Base-by-base conservation (phyloP, 257 asterid genomes). In the Solanum chiquidenum region DNA sequence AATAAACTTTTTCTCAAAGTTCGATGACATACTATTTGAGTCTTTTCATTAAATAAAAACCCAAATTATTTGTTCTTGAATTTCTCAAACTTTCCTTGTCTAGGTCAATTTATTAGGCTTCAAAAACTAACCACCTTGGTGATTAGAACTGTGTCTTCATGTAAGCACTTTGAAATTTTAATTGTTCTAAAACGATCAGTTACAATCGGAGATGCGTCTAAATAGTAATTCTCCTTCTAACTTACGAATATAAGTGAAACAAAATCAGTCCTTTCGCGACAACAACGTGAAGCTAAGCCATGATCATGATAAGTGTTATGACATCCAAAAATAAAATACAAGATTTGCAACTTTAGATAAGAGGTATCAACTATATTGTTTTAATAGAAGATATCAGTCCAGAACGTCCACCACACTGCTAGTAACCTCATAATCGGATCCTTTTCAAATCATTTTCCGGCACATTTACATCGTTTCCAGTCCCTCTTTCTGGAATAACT, bases 381-480 rank as follows among this genome's bases (percentile, higher is more conserved):
- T 46, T 62, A 49, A 49, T 9, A 14, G 29, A 52, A 29, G 69
- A 29, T 80, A 79, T 29, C 66, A 80, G 66, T 80, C 64, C 64
- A 44, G n/a, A 25, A 79, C 34, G 14, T 44, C 66, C 42, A 80
- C 85, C 85, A 80, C 14, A 49, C 44, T 5, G 37, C 85, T 46
- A 16, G 14, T 5, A 46, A 35, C n/a, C 84, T 94, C 95, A 95
- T 37, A 90, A 86, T 87, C 92, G 91, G 49, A 94, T 91, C 92
- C 98, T 89, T 88, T 96, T 96, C 86, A 93, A 95, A 37, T 96
- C 99, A 34, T 16, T 92, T 75, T 95, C 98, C 5, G 99, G 99
- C 88, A 96, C 99, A 83, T 80, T 91, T n/a, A 89, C 91, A 35
- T 96, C 98, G 12, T 76, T 88, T 21, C 94, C 92, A n/a, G 85